Evolutionary conservation across 2,329 filamentous ascomycete species (phyloP), one percentile per base, ranked within the genome.

Genomic region (Graphilbum ipis-grandicollis): DNA sequence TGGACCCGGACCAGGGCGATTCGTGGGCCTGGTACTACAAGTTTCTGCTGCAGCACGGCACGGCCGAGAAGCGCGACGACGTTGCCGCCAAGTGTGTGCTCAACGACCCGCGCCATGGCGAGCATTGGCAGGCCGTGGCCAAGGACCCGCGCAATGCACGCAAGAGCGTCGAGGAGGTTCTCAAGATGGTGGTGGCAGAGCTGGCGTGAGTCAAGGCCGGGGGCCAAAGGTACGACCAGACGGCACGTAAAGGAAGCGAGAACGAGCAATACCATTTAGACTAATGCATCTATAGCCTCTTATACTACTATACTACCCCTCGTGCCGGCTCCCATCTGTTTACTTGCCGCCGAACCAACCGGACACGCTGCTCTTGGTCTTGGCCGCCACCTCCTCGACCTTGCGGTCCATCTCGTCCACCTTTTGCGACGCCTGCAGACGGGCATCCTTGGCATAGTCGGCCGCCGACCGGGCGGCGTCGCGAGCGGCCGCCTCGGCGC

Each of bases 1-100:
- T 90, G 12, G 85, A 98, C 50, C 74, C 78, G 26, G 86, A 96
- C 54, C 62, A 75, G 35, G 90, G 90, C 35, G 92, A 98, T 60
- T 81, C 76, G 10, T 98, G 92, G 92, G 88, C 85, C 17, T 98
- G 88, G 88, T 98, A 94, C 56, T 90, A 85, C 56, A 86, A 88
- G 56, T 98, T 96, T 55, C 52, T 96, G 45, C 54, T 75, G 46
- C 83, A 94, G 63, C 86, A 98, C 58, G 92, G 90, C 9, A 94
- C 85, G 5, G 78, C 84, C 45, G 88, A 93, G 63, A 98, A 96
- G 75, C 68, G 79, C 50, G 71, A 65, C 22, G 90, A 96, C 52
- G 79, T 94, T 23, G 55, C 93, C 6, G 65, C 65, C 39, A 93
- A 93, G 60, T 86, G 82, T 47, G 65, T 80, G 23, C 60, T 79